Base-by-base conservation (phyloP, 1,284 basidiomycete genomes). In the Tranzscheliella williamsii region DNA sequence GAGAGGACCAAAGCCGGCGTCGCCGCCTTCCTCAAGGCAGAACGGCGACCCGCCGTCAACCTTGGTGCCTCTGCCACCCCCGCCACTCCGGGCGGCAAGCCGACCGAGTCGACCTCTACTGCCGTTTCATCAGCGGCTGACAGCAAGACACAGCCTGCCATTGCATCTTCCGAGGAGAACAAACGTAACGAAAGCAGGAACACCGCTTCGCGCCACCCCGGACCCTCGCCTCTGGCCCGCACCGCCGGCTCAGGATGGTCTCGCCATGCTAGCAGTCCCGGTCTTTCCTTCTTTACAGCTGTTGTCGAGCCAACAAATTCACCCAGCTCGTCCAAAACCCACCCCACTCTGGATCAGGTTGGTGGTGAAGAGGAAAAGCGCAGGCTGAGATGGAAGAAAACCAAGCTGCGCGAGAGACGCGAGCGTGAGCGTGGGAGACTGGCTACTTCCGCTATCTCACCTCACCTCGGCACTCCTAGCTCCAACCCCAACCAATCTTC, bases 1-100 rank as follows among this genome's bases (percentile, higher is more conserved):
- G 75, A 75, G 34, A 53, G 73, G 22, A 72, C 70, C 5, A 65
- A 72, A 23, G 70, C 70, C 0, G 73, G 73, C 21, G 67, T 77
- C 4, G 51, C 70, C 7, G 75, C 75, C 15, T 75, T 77, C 38
- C 66, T 77, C 47, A 67, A 67, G 23, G 73, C 73, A 1, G 67
- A 75, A 24, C 65, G 72, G 18, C 35, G 56, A 17, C 60, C 62
- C 7, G 20, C 47, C 8, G 12, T 39, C 1, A 27, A 39, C 21
- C n/a, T 16, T 5, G 33, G 33, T 15, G 32, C 51, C 16, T n/a
- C 34, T 13, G 30, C 45, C 17, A 26, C 41, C 12, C 34, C 50
- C 6, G 50, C 44, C 17, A n/a, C 24, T 12, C 12, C 40, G 13
- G 43, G 47, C 13, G 5, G 16, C 12, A 55, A 47, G 18, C 9